Evolutionary conservation across 116 monocot genomes (phyloP), one percentile per base, ranked within the genome.

Genomic region (Thalassia testudinum): DNA sequence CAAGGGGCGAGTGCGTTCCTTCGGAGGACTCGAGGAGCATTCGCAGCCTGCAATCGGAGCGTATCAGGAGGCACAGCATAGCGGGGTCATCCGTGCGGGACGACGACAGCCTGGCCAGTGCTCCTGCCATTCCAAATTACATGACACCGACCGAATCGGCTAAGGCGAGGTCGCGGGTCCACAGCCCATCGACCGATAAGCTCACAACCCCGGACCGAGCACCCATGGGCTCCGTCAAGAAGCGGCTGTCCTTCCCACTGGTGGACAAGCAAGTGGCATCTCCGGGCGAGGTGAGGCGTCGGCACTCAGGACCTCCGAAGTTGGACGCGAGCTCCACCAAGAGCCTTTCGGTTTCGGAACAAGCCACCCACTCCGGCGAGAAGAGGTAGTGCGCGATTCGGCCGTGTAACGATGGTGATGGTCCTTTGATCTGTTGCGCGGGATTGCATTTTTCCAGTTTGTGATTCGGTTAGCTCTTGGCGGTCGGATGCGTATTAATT

Each of bases 121-220:
- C 78, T 49, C 63, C 78, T 1, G 57, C 69, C 0, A 49, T 81
- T 24, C 86, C 78, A 16, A 86, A 78, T 53, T 81, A 86, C 75
- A 86, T 86, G 86, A 65, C 63, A 37, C 58, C 81, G 3, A 86
- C 86, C 0, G 29, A 78, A 53, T 86, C 86, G 18, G 81, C 81
- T 18, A 71, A 63, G 51, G 80, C 80, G 12, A 86, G 78, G 52
- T 67, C 74, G 0, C 67, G 78, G 42, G 61, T 74, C 47, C 77
- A 65, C 43, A 74, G 60, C 49, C 59, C 69, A 3, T 66, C 61
- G 14, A 63, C 26, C 20, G 62, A 71, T 12, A 69, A 53, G 21
- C 37, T 45, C 5, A 61, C 56, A 42, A 64, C 66, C 12, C 54
- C 74, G 8, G 81, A 80, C 22, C 66, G 15, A 12, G 53, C 24